Evolutionary conservation across 164 flowering plant species (phyloP).

Genomic region (Saururus chinensis): DNA sequence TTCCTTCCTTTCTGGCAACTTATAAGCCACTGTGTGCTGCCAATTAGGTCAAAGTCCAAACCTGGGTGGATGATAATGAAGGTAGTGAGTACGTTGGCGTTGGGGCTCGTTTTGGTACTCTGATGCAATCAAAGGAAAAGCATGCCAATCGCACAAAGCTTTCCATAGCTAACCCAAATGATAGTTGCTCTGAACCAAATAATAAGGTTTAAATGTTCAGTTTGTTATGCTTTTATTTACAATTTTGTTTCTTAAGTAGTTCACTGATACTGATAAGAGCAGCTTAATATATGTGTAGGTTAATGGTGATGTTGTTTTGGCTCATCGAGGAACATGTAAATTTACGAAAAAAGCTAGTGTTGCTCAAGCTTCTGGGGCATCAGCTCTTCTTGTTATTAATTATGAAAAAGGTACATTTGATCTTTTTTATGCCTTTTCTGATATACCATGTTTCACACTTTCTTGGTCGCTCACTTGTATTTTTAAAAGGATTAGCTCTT

Average conservation of each 20-base stretch:
- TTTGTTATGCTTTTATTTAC: background rate
- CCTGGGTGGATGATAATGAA: constrained; percentile 36
- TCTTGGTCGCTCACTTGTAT: background rate
- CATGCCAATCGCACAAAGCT: constrained; percentile 46
- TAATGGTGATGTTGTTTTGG: constrained; percentile 71
- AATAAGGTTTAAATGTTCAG: constrained; percentile 32
- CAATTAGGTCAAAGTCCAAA: constrained; percentile 57
- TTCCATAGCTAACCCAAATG: constrained; percentile 52
- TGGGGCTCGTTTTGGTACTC: constrained; percentile 68
- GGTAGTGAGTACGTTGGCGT: constrained; percentile 53
- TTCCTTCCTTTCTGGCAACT: background rate
- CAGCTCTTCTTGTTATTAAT: constrained; percentile 76
- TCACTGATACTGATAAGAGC: background rate
- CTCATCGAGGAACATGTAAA: constrained; percentile 77
- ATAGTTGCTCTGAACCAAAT: constrained; percentile 46
- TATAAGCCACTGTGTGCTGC: background rate
- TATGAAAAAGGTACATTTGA: constrained; percentile 49
- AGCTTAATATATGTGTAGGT: constrained; percentile 28
- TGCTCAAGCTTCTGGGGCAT: constrained; percentile 89
- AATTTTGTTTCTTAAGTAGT: background rate
- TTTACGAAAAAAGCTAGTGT: constrained; percentile 74
- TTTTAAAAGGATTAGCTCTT: no score
- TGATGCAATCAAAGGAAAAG: constrained; percentile 62
- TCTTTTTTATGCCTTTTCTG: background rate
- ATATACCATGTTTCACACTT: background rate